Conservation (phyloP, 108 stramenopile species). For the Nitzschia sp. region DNA sequence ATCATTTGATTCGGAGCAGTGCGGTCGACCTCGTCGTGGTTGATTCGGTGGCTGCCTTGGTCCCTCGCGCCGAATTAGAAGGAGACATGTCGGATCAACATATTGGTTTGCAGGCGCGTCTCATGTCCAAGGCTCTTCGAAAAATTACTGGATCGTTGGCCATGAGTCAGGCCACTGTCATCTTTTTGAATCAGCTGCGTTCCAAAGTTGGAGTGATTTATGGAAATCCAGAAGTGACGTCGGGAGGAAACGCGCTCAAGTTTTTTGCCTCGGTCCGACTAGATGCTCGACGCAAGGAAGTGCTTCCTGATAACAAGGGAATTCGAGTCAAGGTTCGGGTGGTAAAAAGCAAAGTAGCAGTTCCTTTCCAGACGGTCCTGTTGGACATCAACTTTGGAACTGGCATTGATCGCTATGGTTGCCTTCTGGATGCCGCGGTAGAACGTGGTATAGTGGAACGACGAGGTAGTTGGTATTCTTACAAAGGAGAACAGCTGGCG, state of each 20-base stretch:
- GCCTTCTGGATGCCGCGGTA: conserved; percentile 82
- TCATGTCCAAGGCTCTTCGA: conserved; percentile 96
- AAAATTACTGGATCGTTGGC: conserved; percentile 89
- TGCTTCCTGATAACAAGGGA: conserved; percentile 87
- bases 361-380: conserved; percentile 84
- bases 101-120: conserved; percentile 90
- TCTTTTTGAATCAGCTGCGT: conserved; percentile 94
- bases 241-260: conserved; percentile 94
- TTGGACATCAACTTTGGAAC: conserved; percentile 87
- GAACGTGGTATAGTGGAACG: conserved; percentile 81
- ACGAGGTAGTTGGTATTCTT: conserved; percentile 86
- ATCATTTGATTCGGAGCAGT: conserved; percentile 84
- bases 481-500: conserved; percentile 69
- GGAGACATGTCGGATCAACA: conserved; percentile 89
- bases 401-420: conserved; percentile 84
- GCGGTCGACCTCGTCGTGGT: conserved; percentile 96
- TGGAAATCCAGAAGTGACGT: conserved; percentile 92
- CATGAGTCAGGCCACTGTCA: conserved; percentile 81
- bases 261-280: conserved; percentile 90
- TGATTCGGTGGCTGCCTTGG: conserved; percentile 93
- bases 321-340: conserved; percentile 90
- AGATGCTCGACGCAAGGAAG: conserved; percentile 86
- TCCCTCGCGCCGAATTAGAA: conserved; percentile 93
- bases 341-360: conserved; percentile 95
- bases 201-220: conserved; percentile 91